Percentiles rank a stretch among this genome's conserved stretches.
phyloP scores from a whole-genome alignment of 306 rosid species.

The Dryas drummondii region DNA sequence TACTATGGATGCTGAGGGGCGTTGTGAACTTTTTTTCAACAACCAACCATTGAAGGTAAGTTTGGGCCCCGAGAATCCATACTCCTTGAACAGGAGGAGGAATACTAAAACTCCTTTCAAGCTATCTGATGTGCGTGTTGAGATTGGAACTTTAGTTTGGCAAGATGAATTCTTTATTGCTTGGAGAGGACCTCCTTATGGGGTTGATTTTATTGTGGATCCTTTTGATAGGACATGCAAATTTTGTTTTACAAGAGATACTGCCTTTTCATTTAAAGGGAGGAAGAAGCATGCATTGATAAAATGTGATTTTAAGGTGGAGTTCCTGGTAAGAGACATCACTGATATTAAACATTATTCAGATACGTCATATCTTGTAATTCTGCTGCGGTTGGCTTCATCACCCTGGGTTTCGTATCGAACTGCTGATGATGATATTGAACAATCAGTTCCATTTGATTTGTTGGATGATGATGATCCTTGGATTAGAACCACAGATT shows the following conservation, averaged over 20 bases:
- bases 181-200: conserved; percentile 64
- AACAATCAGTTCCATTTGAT: conserved; percentile 51
- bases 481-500: conserved; percentile 88
- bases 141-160: conserved; percentile 62
- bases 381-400: conserved; percentile 61
- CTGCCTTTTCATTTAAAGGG: conserved; percentile 55
- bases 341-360: conserved; percentile 45
- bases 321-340: conserved; percentile 67
- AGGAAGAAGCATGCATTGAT: conserved; percentile 37
- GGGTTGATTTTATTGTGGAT: conserved; percentile 76
- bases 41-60: conserved; percentile 47
- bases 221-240: conserved; percentile 71
- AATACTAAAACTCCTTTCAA: conserved; percentile 55
- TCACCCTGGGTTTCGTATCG: conserved; percentile 74
- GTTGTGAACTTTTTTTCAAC: conserved; percentile 45
- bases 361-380: conserved; percentile 46
- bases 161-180: conserved; percentile 51
- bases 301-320: conserved; percentile 80
- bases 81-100: conserved; percentile 56
- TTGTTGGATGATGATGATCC: conserved; percentile 90
- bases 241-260: conserved; percentile 66
- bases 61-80: conserved; percentile 65
- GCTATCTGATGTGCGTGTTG: conserved; percentile 62
- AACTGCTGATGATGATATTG: conserved; percentile 84
- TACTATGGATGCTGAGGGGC: conserved; percentile 46